Evolutionary conservation across 495 filamentous ascomycete species (phyloP), one percentile per base, ranked within the genome.

Genomic region (Neurospora tetrasperma): DNA sequence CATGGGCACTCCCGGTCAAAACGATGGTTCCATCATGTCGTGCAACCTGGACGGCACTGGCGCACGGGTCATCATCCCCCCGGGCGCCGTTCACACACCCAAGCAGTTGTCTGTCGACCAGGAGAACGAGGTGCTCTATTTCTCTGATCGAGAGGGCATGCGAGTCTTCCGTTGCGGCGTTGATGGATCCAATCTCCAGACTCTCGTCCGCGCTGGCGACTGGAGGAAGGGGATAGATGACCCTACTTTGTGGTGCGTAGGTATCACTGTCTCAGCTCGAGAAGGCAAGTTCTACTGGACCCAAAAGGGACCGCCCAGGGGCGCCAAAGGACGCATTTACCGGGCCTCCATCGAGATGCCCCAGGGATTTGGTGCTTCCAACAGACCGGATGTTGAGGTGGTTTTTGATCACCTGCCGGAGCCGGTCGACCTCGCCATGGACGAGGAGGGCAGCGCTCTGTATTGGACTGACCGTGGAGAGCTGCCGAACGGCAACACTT

Each of bases 401-500:
- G 35, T 88, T 6, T 81, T 84, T 8, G 75, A 83, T 2, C 66
- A 76, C 1, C 73, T 88, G 16, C 87, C 87, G 0, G 87, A 90
- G 71, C 86, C 86, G 1, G 87, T 90, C 77, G 85, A 89, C 76
- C 75, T 89, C 14, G 83, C 85, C 54, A 72, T 88, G 10, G 85
- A 88, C 73, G 76, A 74, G 38, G 76, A 78, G 4, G 72, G 72
- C 4, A 71, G 80, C 23, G 78, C 72, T 18, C 75, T 89, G 27
- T 89, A 87, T 73, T 88, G 86, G 88, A 87, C 87, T 0, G 86
- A 88, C 74, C 82, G 86, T 0, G 87, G 87, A 3, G 86, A 89
- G 76, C 79, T 82, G 11, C 85, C 84, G 0, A 69, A 77, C 7
- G 86, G 87, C 0, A 86, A 86, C 72, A 84, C 81, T 40, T 71